A percentile compares a stretch with the other conserved stretches of the same genome.
These are phyloP conservation scores for Cadophora sp. DNA, from an alignment of 2,329 filamentous ascomycete genomes.

Conservation along the genomic window DNA sequence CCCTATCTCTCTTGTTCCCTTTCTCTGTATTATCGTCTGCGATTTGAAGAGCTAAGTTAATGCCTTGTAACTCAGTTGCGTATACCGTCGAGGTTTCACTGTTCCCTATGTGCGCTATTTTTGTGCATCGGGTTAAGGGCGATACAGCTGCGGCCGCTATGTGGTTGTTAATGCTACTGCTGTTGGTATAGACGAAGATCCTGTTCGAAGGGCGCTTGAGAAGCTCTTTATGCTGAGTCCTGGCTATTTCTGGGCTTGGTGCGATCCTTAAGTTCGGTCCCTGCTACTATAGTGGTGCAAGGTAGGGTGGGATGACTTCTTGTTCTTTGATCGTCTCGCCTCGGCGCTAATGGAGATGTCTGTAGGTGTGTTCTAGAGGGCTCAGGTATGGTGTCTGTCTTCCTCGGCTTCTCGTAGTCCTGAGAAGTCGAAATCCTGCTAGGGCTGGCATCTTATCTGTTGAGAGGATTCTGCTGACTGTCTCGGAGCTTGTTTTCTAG, in stretches of 20 bases:
- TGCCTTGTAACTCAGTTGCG: constrained; percentile 32
- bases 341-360: constrained; percentile 18
- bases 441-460: constrained; percentile 19
- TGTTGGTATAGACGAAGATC: background rate
- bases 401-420: constrained; percentile 18
- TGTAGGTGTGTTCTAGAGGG: too few species aligned
- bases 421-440: constrained; percentile 17
- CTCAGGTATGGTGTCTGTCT: constrained; percentile 6
- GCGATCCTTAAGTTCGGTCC: background rate
- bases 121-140: background rate
- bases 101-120: background rate
- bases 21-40: constrained; percentile 18
- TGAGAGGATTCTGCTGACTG: too few species aligned
- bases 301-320: constrained; percentile 23
- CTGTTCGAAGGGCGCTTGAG: background rate
- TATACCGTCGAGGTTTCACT: constrained; percentile 33
- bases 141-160: background rate
- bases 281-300: constrained; percentile 8
- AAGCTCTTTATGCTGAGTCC: background rate
- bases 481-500: constrained; percentile 23
- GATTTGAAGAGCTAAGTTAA: constrained; percentile 32
- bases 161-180: background rate
- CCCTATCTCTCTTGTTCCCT: constrained; percentile 20
- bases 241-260: background rate
- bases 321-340: constrained; percentile 19